Base-by-base conservation (phyloP, 305 asterid species). In the Rubia peregrina region DNA sequence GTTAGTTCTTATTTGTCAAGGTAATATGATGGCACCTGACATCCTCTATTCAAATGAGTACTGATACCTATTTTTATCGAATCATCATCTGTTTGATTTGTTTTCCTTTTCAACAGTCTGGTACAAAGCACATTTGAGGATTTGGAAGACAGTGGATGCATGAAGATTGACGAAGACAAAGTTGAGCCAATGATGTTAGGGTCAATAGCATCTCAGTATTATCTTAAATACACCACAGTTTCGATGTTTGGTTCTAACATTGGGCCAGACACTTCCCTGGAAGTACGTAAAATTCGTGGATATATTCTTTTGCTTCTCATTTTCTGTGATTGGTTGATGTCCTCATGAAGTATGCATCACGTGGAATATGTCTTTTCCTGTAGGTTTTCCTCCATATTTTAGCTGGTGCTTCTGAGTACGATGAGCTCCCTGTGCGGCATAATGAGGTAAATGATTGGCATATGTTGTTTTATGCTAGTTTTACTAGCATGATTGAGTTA, bases 341-440 rank as follows among this genome's bases (percentile, higher is more conserved):
- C 55, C 16, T 65, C 22, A 14, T 66, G 61, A 68, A 46, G 40
- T 48, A 60, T 17, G 61, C 64, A 33, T 68, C 44, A 19, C 43
- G 26, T 7, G 24, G 48, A 67, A 43, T 75, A 43, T 77, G 53
- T 65, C 57, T 76, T 77, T 65, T 76, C 59, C 73, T 24, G 44
- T 62, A 93, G 99, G 98, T 85, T 83, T 88, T 91, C 81, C 96
- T 94, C 70, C 96, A 89, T 71, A 80, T 94, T 73, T 73, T 94
- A 68, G 77, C 97, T 77, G 95, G 92, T 77, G 96, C 99, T 83
- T 89, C 98, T 75, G 99, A 94, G 84, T 94, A 94, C 73, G 97
- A 94, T 83, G 99, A 94, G 83, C 98, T 94, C 76, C 99, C 99
- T 9, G 96, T 94, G 78, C 90, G 99, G 62, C 99, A 94, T 86